Base-by-base conservation (phyloP, 2,329 filamentous ascomycete genomes). In the Lomentospora prolificans region DNA sequence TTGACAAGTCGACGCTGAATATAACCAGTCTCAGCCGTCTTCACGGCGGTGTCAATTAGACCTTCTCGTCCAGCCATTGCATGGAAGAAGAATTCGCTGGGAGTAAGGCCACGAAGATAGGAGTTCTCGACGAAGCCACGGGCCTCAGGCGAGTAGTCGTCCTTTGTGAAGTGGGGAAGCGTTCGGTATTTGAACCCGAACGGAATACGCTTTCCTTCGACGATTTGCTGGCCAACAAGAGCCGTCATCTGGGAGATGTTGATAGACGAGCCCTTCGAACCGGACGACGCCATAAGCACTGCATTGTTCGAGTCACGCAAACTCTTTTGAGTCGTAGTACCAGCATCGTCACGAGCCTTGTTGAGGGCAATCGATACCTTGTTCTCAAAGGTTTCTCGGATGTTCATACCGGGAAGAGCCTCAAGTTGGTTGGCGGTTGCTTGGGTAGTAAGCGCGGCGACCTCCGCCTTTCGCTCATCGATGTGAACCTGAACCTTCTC, bases 181-280 rank as follows among this genome's bases (percentile, higher is more conserved):
- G 94, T 96, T 54, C 94, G 86, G 69, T 99, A 97, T 70, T 97
- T 96, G 83, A 99, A 99, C 22, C 95, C 94, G 66, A 96, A 99
- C 1, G 94, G 94, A 75, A 99, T 96, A 77, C 94, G 94, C 74
- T 96, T 96, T 65, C 94, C 95, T 74, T 99, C 94, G 7, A 99
- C 90, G 61, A 95, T 95, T 69, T 99, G 95, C 69, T 99, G 94
- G 61, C 95, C 94, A 58, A 99, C 95, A 61, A 97, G 82, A 25
- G 94, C 94, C 60, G 91, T 95, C 94, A 99, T 99, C 72, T 99
- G 94, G 14, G 95, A 96, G 64, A 99, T 97, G 70, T 99, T 99
- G 78, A 99, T 97, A 10, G 90, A 92, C 2, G 94, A 97, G 69
- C 94, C 94, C 77, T 99, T 99, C 63, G 95, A 99, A 65, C 94